Conservation (phyloP, 495 filamentous ascomycete species). For the Pseudomonodictys pantanalensis region DNA sequence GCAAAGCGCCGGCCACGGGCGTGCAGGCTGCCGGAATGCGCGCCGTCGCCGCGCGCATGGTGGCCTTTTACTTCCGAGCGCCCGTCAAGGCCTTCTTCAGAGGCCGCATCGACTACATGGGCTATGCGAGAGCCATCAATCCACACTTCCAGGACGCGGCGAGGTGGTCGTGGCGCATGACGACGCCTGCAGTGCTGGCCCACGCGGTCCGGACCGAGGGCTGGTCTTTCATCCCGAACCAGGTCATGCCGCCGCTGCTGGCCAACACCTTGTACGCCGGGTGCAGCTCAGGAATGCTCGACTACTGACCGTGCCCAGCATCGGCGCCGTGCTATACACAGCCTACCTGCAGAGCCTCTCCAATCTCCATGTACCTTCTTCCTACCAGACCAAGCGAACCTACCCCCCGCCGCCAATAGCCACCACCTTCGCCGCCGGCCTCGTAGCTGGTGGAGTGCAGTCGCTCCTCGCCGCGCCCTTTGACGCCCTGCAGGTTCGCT, state of each 20-base stretch:
- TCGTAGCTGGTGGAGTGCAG: slow-evolving; percentile 73
- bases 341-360: slow-evolving; percentile 80
- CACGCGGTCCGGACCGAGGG: slow-evolving; percentile 77
- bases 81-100: slow-evolving; percentile 89
- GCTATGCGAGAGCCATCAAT: slow-evolving; percentile 66
- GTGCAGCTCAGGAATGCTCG: background rate
- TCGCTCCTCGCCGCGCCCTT: slow-evolving; percentile 79
- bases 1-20: slow-evolving; percentile 19
- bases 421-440: slow-evolving; percentile 72
- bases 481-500: slow-evolving; percentile 82
- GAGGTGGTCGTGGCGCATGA: slow-evolving; percentile 67
- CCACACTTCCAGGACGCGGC: slow-evolving; percentile 54
- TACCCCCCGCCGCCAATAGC: slow-evolving; percentile 68
- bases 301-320: slow-evolving; percentile 43
- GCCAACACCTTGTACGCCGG: slow-evolving; percentile 66
- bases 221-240: slow-evolving; percentile 83
- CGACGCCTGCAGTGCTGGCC: slow-evolving; percentile 72
- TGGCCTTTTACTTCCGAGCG: slow-evolving; percentile 86
- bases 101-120: slow-evolving; percentile 76
- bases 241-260: slow-evolving; percentile 79
- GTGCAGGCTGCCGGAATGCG: slow-evolving; percentile 65
- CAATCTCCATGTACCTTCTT: slow-evolving; percentile 67
- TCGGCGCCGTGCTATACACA: slow-evolving; percentile 84
- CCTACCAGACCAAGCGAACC: slow-evolving; percentile 62
- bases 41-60: slow-evolving; percentile 70